phyloP scores from a whole-genome alignment of 2,329 filamentous ascomycete genomes.

The Alternaria arborescens region DNA sequence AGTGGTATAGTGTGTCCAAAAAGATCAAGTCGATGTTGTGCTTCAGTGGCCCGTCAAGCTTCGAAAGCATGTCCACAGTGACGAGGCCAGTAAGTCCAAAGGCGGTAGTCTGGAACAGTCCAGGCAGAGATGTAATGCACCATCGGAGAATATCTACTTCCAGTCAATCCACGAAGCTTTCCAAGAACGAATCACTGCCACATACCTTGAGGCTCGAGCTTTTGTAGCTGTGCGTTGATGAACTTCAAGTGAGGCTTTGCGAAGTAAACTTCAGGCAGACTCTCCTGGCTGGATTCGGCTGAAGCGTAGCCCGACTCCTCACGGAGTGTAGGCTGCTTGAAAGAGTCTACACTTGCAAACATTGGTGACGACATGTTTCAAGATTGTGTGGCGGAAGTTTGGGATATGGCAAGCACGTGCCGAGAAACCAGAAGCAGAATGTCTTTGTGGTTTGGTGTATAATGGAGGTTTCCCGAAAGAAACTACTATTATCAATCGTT shows the following conservation, averaged over 20 bases:
- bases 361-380: slow-evolving; percentile 41
- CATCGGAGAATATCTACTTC: slow-evolving; percentile 82
- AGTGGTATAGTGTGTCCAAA: slow-evolving; percentile 64
- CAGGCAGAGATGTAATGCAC: slow-evolving; percentile 89
- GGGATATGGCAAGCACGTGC: slow-evolving; percentile 28
- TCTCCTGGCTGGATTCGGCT: slow-evolving; percentile 68
- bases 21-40: slow-evolving; percentile 62
- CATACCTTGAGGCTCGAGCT: slow-evolving; percentile 79
- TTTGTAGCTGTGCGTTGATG: slow-evolving; percentile 87
- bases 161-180: slow-evolving; percentile 33
- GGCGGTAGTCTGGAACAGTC: slow-evolving; percentile 70
- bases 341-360: slow-evolving; percentile 34
- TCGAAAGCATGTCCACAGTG: slow-evolving; percentile 73
- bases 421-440: slow-evolving; percentile 20
- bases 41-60: slow-evolving; percentile 70
- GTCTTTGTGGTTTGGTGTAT: slow-evolving; percentile 19
- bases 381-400: slow-evolving; percentile 11
- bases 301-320: slow-evolving; percentile 87
- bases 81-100: slow-evolving; percentile 62
- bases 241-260: slow-evolving; percentile 88
- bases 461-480: slow-evolving; percentile 26
- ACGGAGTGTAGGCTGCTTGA: slow-evolving; percentile 38
- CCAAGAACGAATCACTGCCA: slow-evolving; percentile 8
- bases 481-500: slow-evolving; percentile 33
- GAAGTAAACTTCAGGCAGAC: slow-evolving; percentile 81